These are phyloP conservation scores for Neodidymelliopsis sp. DNA, from an alignment of 2,329 filamentous ascomycete genomes.

Conservation along the genomic window DNA sequence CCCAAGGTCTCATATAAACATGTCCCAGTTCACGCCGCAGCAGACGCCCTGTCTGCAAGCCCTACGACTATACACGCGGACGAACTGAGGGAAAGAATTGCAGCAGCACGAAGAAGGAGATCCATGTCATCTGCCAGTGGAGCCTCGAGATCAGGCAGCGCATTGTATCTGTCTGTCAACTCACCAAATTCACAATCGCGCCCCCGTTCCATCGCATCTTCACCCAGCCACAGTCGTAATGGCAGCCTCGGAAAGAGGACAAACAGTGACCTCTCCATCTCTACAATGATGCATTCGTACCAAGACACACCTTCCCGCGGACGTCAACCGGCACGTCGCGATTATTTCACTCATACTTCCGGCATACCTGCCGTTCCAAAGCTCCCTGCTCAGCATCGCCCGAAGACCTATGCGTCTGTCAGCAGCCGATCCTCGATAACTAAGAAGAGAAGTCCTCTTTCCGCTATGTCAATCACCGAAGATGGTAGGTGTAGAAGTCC, in stretches of 20 bases:
- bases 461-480: constrained; percentile 16
- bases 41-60: constrained; percentile 31
- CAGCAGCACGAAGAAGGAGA: constrained; percentile 23
- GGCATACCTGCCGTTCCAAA: constrained; percentile 12
- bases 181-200: constrained; percentile 8
- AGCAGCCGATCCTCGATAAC: constrained; percentile 15
- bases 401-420: constrained; percentile 3
- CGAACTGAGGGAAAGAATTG: constrained; percentile 27
- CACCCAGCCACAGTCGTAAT: constrained; percentile 15
- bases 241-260: constrained; percentile 13
- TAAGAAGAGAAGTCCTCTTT: constrained; percentile 15
- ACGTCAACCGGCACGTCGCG: constrained; percentile 15
- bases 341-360: constrained; percentile 4
- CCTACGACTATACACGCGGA: constrained; percentile 23
- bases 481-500: constrained; percentile 4
- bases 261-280: constrained; percentile 31
- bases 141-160: neutral
- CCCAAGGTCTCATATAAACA: constrained; percentile 35
- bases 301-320: constrained; percentile 13
- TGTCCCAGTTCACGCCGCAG: constrained; percentile 36
- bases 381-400: constrained; percentile 12
- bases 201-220: constrained; percentile 18
- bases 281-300: constrained; percentile 35
- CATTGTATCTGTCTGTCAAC: constrained; percentile 6
- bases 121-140: constrained; percentile 11